Evolutionary conservation across 306 rosid species (phyloP), one percentile per base, ranked within the genome.

Genomic region (Sicyos baderoa): DNA sequence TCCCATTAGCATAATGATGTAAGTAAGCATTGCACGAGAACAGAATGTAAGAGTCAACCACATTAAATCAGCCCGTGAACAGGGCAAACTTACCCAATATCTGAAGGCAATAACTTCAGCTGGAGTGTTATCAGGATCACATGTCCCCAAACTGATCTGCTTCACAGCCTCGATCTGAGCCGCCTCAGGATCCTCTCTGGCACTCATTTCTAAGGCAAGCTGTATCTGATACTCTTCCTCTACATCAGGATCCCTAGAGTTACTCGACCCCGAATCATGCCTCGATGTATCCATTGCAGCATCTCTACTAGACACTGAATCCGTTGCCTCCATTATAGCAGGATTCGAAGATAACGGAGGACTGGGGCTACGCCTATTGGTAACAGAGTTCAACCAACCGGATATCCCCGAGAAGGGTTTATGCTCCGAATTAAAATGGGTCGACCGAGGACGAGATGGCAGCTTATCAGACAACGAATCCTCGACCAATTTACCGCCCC

Each of bases 101-200:
- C 98, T 79, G 47, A 88, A 90, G 73, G 97, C 96, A 78, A 88
- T 81, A 48, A 93, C 88, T 86, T 89, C 98, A 69, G 97, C 96
- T 3, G 94, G 94, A 50, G 97, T 85, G 62, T 93, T 85, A 70
- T 83, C 86, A 58, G 86, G 82, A 32, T 85, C 91, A 77, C 94
- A 88, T 76, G 98, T 86, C 52, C 97, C 98, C 73, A 93, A 81
- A 82, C 98, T 89, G 72, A 93, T 93, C 86, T 93, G 94, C 90
- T 90, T 93, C 61, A 89, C 87, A 76, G 96, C 98, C 82, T 89
- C 98, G 82, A 93, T 93, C 83, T 93, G 96, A 83, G 87, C 94
- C 65, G 98, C 98, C 81, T 90, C 98, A 12, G 96, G 98, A 85
- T 93, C 98, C 81, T 93, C 98, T 76, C 89, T 88, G 27, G 98